Evolutionary conservation across 208 protist genomes (phyloP), one percentile per base, ranked within the genome.

Genomic region (Acanthamoeba healyi): DNA sequence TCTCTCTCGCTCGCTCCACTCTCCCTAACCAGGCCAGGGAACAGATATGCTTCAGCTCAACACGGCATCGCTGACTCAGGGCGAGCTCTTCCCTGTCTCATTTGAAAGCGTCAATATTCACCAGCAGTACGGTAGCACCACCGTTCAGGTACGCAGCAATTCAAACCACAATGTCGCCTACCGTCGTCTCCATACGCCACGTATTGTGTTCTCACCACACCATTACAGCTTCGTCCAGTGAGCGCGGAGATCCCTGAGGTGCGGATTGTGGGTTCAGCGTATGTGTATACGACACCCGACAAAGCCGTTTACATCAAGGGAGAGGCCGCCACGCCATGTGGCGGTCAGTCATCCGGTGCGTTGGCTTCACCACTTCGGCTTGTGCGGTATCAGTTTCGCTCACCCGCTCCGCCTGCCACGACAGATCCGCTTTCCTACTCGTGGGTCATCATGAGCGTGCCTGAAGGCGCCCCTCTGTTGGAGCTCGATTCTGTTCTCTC

Each of bases 361-460:
- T 82, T 82, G 12, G 24, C 14, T 34, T 17, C 32, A 77, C 14
- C 49, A 22, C 24, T 56, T 17, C 5, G 24, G 49, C 17, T 56
- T 56, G 0, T 54, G 7, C 19, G 10, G 10, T 12, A 54, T 22
- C 5, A 54, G 14, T 24, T 0, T 19, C 4, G 15, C 49, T 56
- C 49, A 56, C 49, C 49, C 5, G 17, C 49, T 34, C 67, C n/a
- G 2, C 46, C 5, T 40, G 12, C 44, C 10, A 61, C 42, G 40
- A 34, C 86, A 92, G 86, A 92, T 26, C 9, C 67, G 34, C 34
- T 94, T 22, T 94, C 90, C 65, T 94, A 86, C 67, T 42, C 38
- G n/a, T 94, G 90, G 90, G 58, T 54, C 56, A 24, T 94, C 0
- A 38, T 79, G 46, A 32, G 24, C 9, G 46, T 22, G 17, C 90